Evolutionary conservation across 768 basidiomycete species (phyloP).

Genomic region (Boletales sp.): DNA sequence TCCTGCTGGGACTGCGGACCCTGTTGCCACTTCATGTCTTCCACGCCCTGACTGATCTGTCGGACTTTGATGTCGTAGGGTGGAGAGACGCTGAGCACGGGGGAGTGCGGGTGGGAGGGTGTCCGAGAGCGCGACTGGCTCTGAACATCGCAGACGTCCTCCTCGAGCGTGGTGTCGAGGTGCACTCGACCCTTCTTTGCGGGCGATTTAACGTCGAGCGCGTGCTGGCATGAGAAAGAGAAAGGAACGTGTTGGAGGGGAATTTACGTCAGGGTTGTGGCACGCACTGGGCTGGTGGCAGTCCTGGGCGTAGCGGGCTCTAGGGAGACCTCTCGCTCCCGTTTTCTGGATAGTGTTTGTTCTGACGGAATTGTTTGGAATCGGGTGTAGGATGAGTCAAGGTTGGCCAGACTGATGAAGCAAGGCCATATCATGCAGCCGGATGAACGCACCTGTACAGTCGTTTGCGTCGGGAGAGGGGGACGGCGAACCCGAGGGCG

Average conservation of each 20-base stretch:
- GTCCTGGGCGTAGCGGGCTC: constrained; percentile 59
- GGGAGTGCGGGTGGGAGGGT: constrained; percentile 28
- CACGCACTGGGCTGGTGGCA: constrained; percentile 31
- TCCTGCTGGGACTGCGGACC: constrained; percentile 15
- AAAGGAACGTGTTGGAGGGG: constrained; percentile 18
- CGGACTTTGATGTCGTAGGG: constrained; percentile 75
- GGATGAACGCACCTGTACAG: constrained; percentile 40
- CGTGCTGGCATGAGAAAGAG: constrained; percentile 22
- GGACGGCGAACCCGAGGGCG: constrained; percentile 26
- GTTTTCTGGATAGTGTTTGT: constrained; percentile 58
- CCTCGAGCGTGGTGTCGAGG: constrained; percentile 61
- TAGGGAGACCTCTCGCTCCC: constrained; percentile 74
- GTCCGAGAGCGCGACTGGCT: constrained; percentile 39
- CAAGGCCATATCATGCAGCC: constrained; percentile 15
- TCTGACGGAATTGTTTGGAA: constrained; percentile 27
- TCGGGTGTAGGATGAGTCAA: constrained; percentile 22
- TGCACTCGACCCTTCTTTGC: constrained; percentile 73
- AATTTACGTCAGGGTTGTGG: constrained; percentile 28
- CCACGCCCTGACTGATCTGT: constrained; percentile 76
- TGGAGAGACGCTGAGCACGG: constrained; percentile 52
- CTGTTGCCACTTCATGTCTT: constrained; percentile 71
- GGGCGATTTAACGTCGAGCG: constrained; percentile 51
- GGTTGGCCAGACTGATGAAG: constrained; percentile 24
- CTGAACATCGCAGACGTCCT: constrained; percentile 44
- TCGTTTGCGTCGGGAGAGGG: constrained; percentile 44